A percentile compares a stretch with the other conserved stretches of the same genome.
These are phyloP conservation scores for Diaporthe sp. DNA, from an alignment of 2,329 filamentous ascomycete genomes.

Conservation along the genomic window DNA sequence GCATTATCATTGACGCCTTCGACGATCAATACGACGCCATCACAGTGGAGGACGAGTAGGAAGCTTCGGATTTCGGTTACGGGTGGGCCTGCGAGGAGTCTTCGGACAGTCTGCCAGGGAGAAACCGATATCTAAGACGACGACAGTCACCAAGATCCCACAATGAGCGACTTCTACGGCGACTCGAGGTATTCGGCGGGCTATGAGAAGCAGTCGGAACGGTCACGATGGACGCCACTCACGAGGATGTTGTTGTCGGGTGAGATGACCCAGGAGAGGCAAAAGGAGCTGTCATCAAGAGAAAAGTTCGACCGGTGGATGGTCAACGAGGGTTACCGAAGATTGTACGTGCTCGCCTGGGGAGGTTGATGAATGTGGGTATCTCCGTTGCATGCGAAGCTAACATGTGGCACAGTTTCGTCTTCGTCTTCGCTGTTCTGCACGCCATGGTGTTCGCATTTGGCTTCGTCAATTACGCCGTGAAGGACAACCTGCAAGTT, in stretches of 20 bases:
- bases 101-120: conserved; percentile 40
- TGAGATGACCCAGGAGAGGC: conserved; percentile 82
- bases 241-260: conserved; percentile 87
- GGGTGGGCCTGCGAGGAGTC: conserved; percentile 40
- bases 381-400: conserved; percentile 24
- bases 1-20: neutral
- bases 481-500: conserved; percentile 80
- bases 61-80: conserved; percentile 27
- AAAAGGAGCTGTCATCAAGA: conserved; percentile 75
- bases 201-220: conserved; percentile 70
- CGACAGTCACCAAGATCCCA: conserved; percentile 36
- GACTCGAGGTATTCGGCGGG: conserved; percentile 48
- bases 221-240: conserved; percentile 85
- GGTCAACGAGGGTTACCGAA: conserved; percentile 87
- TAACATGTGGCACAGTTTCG: conserved; percentile 69
- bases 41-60: neutral
- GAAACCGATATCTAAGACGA: conserved; percentile 30
- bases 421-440: conserved; percentile 79
- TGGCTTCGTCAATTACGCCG: conserved; percentile 82
- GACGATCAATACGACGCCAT: conserved; percentile 11
- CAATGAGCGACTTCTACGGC: conserved; percentile 52
- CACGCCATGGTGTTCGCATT: conserved; percentile 85
- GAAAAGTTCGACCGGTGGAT: conserved; percentile 89
- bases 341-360: conserved; percentile 71
- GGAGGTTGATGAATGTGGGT: conserved; percentile 34